Conservation (phyloP, 352 stramenopile species). For the Globisporangium canariense region DNA sequence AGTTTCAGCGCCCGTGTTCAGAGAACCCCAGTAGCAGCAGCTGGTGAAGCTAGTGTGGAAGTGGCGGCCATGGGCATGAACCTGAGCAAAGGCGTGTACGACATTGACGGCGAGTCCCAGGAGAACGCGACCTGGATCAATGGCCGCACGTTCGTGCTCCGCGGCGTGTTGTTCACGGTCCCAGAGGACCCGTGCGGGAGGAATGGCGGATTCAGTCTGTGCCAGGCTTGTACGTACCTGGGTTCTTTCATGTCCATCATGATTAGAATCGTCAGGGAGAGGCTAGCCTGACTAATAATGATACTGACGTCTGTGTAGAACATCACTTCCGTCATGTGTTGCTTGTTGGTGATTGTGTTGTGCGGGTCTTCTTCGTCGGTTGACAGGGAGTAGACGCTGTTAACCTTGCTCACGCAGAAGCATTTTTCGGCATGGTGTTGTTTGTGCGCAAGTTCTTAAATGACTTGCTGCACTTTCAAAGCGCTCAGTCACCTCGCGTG, state of each 20-base stretch:
- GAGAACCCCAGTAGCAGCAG: slow-evolving; percentile 7
- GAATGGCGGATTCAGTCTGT: slow-evolving; percentile 24
- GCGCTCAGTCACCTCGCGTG: too few relatives aligned
- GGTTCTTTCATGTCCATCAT: not conserved
- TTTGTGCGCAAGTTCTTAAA: too few relatives aligned
- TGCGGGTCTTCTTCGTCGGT: too few relatives aligned
- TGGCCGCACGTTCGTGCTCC: slow-evolving; percentile 29
- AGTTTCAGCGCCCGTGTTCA: slow-evolving; percentile 29
- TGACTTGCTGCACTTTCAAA: too few relatives aligned
- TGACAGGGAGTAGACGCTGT: too few relatives aligned
- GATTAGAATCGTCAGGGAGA: not conserved
- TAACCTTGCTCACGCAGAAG: too few relatives aligned
- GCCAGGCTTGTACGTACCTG: slow-evolving; percentile 1
- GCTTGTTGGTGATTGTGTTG: too few relatives aligned
- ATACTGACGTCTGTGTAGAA: not conserved
- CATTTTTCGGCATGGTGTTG: too few relatives aligned
- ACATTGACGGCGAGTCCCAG: slow-evolving; percentile 45
- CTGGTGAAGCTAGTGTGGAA: slow-evolving; percentile 2
- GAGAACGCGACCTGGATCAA: slow-evolving; percentile 53
- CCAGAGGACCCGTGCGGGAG: slow-evolving; percentile 15
- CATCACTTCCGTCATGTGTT: too few relatives aligned
- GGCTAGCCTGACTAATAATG: not conserved
- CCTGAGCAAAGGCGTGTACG: slow-evolving; percentile 42
- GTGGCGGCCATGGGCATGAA: slow-evolving; percentile 35
- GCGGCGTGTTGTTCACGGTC: slow-evolving; percentile 30